These are phyloP conservation scores for Excoecaria agallocha DNA, from an alignment of 345 rosid genomes.

Conservation along the genomic window DNA sequence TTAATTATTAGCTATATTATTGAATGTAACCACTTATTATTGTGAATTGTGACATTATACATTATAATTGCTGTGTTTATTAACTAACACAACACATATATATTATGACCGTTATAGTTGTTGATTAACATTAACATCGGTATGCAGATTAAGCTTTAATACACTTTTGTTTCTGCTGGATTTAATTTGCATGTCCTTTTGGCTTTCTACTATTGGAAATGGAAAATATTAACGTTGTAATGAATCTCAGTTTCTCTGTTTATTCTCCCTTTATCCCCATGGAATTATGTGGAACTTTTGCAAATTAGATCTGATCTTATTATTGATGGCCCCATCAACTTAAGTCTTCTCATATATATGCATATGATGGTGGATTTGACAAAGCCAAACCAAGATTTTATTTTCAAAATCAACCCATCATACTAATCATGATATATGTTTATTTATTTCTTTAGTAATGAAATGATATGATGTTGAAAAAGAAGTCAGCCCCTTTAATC, in stretches of 20 bases:
- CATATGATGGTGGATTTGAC: conserved; percentile 10
- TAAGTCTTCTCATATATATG: background rate
- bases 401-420: conserved; percentile 14
- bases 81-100: background rate
- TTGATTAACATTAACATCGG: background rate
- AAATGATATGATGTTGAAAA: background rate
- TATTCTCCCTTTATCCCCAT: too few species aligned
- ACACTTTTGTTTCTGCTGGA: background rate
- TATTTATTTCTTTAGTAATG: background rate
- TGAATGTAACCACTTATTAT: background rate
- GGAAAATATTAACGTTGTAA: background rate
- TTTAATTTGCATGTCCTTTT: background rate
- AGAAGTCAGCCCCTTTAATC: conserved; percentile 7
- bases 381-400: conserved; percentile 3
- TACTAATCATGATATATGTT: conserved; percentile 8
- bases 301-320: too few species aligned
- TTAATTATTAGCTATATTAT: background rate
- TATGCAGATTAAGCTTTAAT: background rate
- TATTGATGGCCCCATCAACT: too few species aligned
- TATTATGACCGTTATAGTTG: background rate
- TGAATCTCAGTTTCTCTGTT: background rate
- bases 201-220: background rate
- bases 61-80: too few species aligned
- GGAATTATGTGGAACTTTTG: too few species aligned
- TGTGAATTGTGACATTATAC: background rate